Conservation (phyloP, 768 basidiomycete genomes). For the Royoungia palumana region DNA sequence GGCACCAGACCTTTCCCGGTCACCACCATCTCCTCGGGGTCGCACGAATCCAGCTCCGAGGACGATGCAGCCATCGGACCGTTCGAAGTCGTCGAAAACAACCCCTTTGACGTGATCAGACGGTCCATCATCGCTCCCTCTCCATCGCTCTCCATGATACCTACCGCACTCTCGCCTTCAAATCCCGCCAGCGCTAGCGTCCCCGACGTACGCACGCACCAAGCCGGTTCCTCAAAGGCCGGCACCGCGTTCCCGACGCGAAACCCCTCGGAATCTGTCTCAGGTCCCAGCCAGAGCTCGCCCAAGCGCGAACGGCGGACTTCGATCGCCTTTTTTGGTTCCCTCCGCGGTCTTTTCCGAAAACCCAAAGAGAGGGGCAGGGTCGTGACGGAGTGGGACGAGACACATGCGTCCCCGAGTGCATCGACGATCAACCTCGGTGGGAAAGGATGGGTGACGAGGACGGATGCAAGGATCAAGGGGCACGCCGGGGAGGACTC, state of each 20-base stretch:
- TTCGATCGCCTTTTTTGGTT: constrained; percentile 25
- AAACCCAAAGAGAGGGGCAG: constrained; percentile 17
- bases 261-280: neutral
- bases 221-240: neutral
- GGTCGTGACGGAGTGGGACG: constrained; percentile 11
- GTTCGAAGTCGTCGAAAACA: constrained; percentile 24
- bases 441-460: constrained; percentile 24
- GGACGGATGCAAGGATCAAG: constrained; percentile 24
- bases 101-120: constrained; percentile 21
- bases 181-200: neutral
- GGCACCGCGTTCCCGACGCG: neutral
- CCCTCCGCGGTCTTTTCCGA: constrained; percentile 26
- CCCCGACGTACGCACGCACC: constrained; percentile 1
- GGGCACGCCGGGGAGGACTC: constrained; percentile 3
- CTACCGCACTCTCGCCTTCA: neutral
- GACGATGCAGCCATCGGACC: constrained; percentile 13
- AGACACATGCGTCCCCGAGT: neutral
- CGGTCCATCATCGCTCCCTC: constrained; percentile 3
- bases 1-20: neutral
- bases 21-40: neutral
- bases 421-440: neutral
- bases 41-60: constrained; percentile 18
- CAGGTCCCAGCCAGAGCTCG: neutral
- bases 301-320: constrained; percentile 17
- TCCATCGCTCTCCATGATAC: neutral